Evolutionary conservation across 805 yeast species (phyloP).

Genomic region (Hanseniaspora vineae): DNA sequence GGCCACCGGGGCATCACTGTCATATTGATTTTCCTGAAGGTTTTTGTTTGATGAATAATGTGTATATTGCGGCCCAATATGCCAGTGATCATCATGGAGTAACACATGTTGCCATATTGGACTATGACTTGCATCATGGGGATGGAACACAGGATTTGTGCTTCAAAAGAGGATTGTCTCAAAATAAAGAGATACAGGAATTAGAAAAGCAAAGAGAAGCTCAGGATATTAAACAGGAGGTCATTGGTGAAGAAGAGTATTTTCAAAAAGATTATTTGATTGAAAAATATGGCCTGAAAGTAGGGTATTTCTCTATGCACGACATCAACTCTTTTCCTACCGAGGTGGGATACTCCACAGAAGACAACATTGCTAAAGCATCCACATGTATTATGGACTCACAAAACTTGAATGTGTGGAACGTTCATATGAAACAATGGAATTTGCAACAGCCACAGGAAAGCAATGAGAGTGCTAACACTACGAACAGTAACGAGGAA

Average conservation of each 20-base stretch:
- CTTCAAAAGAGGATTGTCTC: slow-evolving; percentile 57
- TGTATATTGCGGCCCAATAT: slow-evolving; percentile 68
- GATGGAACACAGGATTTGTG: slow-evolving; percentile 83
- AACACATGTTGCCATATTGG: slow-evolving; percentile 71
- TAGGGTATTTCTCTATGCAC: slow-evolving; percentile 74
- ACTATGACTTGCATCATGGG: slow-evolving; percentile 79
- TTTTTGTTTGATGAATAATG: slow-evolving; percentile 70
- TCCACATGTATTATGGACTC: slow-evolving; percentile 64
- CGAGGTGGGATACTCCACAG: slow-evolving; percentile 63
- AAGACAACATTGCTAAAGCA: slow-evolving; percentile 59
- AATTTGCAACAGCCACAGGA: slow-evolving; percentile 1
- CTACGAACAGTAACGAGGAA: slow-evolving; percentile 21
- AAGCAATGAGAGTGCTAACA: neutral
- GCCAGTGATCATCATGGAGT: slow-evolving; percentile 50
- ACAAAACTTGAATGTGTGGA: slow-evolving; percentile 73
- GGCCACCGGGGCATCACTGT: slow-evolving; percentile 85
- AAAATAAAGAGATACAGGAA: slow-evolving; percentile 29
- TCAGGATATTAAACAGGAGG: slow-evolving; percentile 11
- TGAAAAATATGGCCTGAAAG: slow-evolving; percentile 34
- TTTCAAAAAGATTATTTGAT: slow-evolving; percentile 31
- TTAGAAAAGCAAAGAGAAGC: slow-evolving; percentile 6
- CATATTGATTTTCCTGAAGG: slow-evolving; percentile 79
- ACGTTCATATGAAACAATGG: slow-evolving; percentile 65
- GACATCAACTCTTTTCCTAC: slow-evolving; percentile 82
- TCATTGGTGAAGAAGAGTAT: slow-evolving; percentile 8